A percentile compares a stretch with the other conserved stretches of the same genome.
Conservation (phyloP, 768 basidiomycete genomes). For the Kwoniella newhampshirensis region DNA sequence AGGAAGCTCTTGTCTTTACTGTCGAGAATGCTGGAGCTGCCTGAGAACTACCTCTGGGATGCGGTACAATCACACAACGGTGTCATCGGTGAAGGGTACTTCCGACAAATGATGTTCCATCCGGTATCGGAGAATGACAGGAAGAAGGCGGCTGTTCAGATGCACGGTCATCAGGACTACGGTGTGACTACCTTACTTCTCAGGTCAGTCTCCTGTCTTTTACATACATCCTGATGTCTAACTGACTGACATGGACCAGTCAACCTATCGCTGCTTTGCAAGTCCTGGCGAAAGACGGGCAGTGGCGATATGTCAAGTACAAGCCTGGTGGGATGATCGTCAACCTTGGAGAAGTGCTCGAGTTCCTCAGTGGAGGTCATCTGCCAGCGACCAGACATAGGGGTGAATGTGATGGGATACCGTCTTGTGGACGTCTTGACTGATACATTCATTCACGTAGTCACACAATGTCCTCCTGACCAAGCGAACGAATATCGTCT, state of each 20-base stretch:
- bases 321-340: constrained; percentile 23
- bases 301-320: constrained; percentile 29
- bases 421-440: no score
- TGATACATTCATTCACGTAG: neutral
- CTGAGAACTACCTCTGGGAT: constrained; percentile 32
- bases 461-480: constrained; percentile 11
- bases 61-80: constrained; percentile 31
- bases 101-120: constrained; percentile 10
- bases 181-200: no score
- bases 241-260: no score
- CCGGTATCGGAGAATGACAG: constrained; percentile 6
- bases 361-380: constrained; percentile 25
- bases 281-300: constrained; percentile 17
- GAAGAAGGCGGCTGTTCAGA: constrained; percentile 1
- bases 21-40: constrained; percentile 28
- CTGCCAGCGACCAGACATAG: no score
- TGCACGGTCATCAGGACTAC: constrained; percentile 10
- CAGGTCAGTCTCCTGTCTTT: no score
- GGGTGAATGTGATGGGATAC: no score
- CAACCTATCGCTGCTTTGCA: constrained; percentile 26
- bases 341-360: constrained; percentile 29
- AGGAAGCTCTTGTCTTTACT: constrained; percentile 5
- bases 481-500: constrained; percentile 11
- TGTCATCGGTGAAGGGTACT: constrained; percentile 29
- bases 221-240: no score